phyloP scores from a whole-genome alignment of 495 filamentous ascomycete genomes.

The Hypoxylon rickii region DNA sequence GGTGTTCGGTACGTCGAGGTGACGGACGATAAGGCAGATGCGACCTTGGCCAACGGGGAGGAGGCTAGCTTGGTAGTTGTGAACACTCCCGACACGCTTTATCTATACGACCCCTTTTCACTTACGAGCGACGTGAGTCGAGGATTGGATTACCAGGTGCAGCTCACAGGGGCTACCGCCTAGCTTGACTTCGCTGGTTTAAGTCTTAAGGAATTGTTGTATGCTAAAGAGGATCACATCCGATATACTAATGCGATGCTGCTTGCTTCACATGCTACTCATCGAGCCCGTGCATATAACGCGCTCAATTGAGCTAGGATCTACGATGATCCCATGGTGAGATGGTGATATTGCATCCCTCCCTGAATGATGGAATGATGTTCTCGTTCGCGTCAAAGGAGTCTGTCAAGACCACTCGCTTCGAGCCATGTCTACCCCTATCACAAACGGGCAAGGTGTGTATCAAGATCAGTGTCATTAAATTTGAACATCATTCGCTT shows the following conservation, averaged over 20 bases:
- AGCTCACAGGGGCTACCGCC: conserved; percentile 42
- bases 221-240: no score
- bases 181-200: no score
- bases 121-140: conserved; percentile 44
- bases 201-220: no score
- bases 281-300: conserved; percentile 40
- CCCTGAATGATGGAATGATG: conserved; percentile 30
- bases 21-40: conserved; percentile 31
- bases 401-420: no score
- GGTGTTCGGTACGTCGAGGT: conserved; percentile 38
- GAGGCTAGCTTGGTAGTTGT: conserved; percentile 50
- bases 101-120: conserved; percentile 49
- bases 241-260: no score
- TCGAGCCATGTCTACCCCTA: no score
- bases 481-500: neutral
- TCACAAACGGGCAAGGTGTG: conserved; percentile 26
- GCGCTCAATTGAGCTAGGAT: conserved; percentile 38
- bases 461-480: conserved; percentile 17
- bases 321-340: conserved; percentile 36
- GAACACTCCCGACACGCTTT: conserved; percentile 45
- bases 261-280: no score
- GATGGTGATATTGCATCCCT: conserved; percentile 36
- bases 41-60: conserved; percentile 38
- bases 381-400: conserved; percentile 31
- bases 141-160: conserved; percentile 45